A percentile compares a stretch with the other conserved stretches of the same genome.
Evolutionary conservation across 2,329 filamentous ascomycete species (phyloP).

Genomic region (Amauroascus verrucosus): DNA sequence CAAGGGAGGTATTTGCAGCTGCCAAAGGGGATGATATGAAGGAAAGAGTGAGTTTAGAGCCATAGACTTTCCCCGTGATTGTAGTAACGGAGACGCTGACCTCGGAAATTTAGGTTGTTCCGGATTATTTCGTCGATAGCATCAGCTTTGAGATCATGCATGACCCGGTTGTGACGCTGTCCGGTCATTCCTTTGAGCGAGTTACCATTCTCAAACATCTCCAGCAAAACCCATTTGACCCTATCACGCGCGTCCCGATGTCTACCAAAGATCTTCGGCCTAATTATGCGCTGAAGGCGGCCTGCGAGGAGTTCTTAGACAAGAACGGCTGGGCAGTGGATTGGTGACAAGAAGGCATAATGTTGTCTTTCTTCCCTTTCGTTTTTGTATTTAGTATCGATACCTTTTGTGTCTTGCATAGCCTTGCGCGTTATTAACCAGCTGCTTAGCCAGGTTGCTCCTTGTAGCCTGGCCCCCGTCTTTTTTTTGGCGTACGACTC

Average conservation of each 20-base stretch:
- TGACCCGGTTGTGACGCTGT: constrained; percentile 50
- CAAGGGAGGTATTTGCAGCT: constrained; percentile 36
- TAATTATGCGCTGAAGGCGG: constrained; percentile 70
- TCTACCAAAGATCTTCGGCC: constrained; percentile 59
- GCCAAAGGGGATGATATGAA: constrained; percentile 33
- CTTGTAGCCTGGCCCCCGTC: background rate
- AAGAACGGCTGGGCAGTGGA: constrained; percentile 89
- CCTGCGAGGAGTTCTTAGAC: constrained; percentile 73
- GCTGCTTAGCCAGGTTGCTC: background rate
- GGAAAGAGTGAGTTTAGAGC: constrained; percentile 32
- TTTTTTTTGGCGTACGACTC: background rate
- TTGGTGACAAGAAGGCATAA: constrained; percentile 48
- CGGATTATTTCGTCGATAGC: constrained; percentile 40
- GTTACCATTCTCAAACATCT: constrained; percentile 78
- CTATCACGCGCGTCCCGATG: constrained; percentile 70
- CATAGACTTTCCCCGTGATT: background rate
- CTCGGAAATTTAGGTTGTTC: constrained; percentile 30
- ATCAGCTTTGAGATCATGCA: constrained; percentile 45
- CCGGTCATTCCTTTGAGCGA: constrained; percentile 83
- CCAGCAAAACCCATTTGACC: constrained; percentile 63
- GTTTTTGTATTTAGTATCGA: background rate
- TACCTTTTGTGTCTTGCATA: background rate
- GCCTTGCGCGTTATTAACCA: background rate
- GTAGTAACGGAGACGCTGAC: background rate
- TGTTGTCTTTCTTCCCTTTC: background rate